Conservation (phyloP, 495 filamentous ascomycete genomes). For the Daldinia caldariorum region DNA sequence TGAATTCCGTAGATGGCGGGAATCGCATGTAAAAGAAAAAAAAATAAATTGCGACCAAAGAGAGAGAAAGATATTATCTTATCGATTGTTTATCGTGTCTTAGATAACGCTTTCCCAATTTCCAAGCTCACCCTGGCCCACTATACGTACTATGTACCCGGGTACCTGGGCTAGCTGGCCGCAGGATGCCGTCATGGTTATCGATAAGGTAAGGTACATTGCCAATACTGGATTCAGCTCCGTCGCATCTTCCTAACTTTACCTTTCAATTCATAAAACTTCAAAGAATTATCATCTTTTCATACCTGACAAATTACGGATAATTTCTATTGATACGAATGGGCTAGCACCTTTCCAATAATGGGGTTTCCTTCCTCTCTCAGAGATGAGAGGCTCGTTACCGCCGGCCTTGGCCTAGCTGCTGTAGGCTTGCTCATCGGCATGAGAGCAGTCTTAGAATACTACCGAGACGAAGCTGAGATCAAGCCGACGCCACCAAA, state of each 20-base stretch:
- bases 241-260: neutral
- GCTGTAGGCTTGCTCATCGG: conserved; percentile 49
- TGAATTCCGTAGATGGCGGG: conserved; percentile 16
- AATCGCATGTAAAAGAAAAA: conserved; percentile 25
- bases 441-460: conserved; percentile 53
- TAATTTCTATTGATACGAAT: conserved; percentile 19
- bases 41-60: conserved; percentile 15
- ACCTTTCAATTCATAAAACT: neutral
- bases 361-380: conserved; percentile 51
- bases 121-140: too few relatives aligned
- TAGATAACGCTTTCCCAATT: too few relatives aligned
- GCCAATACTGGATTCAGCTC: neutral
- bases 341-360: conserved; percentile 18
- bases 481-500: conserved; percentile 60
- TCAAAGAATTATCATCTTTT: neutral
- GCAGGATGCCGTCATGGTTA: neutral
- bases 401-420: conserved; percentile 53
- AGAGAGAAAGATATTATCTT: conserved; percentile 31
- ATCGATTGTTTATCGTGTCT: conserved; percentile 25
- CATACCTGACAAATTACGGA: neutral
- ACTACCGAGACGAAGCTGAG: conserved; percentile 59
- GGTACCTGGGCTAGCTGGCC: too few relatives aligned
- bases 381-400: conserved; percentile 56
- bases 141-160: too few relatives aligned
- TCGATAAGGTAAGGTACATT: conserved; percentile 4